phyloP scores from a whole-genome alignment of 805 yeast species.

The Metschnikowia gruessii region DNA sequence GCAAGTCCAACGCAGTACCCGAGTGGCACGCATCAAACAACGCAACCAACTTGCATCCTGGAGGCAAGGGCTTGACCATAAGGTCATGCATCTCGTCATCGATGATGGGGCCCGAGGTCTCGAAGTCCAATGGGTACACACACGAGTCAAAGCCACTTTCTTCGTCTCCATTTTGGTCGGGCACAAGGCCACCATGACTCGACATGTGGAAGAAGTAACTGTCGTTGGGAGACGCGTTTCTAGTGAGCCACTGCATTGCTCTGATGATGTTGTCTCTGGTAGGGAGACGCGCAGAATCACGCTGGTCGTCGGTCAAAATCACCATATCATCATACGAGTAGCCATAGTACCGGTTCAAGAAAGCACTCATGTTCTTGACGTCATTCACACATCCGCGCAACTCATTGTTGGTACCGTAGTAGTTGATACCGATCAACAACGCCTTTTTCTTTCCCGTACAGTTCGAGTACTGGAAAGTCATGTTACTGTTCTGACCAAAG shows the following conservation, averaged over 20 bases:
- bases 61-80: conserved; percentile 64
- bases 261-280: conserved; percentile 65
- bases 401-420: conserved; percentile 58
- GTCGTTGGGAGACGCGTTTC: conserved; percentile 72
- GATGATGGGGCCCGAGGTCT: conserved; percentile 60
- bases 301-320: conserved; percentile 53
- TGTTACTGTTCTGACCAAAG: conserved; percentile 34
- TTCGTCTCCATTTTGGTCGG: conserved; percentile 71
- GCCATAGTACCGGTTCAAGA: conserved; percentile 40
- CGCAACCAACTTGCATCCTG: conserved; percentile 76
- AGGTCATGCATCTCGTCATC: conserved; percentile 75
- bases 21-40: conserved; percentile 85
- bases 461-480: conserved; percentile 56
- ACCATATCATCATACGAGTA: conserved; percentile 56
- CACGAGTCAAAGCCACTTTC: conserved; percentile 71
- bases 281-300: conserved; percentile 51
- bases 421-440: conserved; percentile 73
- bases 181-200: conserved; percentile 80
- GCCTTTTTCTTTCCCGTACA: conserved; percentile 77
- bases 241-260: conserved; percentile 81
- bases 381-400: conserved; percentile 83
- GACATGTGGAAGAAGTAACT: conserved; percentile 79
- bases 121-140: conserved; percentile 71
- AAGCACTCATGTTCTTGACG: conserved; percentile 50
- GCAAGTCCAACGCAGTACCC: conserved; percentile 78